Percentiles rank a stretch among this genome's conserved stretches.
phyloP scores from a whole-genome alignment of 805 yeast genomes.

The Grigorovia yakushimaensis region DNA sequence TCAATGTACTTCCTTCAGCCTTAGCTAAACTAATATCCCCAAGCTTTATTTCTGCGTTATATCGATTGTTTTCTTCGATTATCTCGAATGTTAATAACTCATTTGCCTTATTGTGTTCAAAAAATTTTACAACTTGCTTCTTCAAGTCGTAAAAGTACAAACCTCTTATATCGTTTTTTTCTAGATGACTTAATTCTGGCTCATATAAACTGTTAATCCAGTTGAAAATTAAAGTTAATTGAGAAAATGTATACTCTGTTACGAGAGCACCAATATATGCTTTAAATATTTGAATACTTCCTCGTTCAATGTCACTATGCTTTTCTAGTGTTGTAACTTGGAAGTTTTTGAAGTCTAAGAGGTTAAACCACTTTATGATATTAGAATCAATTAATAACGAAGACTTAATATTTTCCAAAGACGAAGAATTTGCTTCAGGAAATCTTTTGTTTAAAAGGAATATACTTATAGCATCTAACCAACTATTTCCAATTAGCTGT shows the following conservation, averaged over 20 bases:
- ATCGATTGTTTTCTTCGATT: slow-evolving; percentile 25
- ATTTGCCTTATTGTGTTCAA: slow-evolving; percentile 33
- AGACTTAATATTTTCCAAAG: slow-evolving; percentile 25
- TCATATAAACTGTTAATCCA: slow-evolving; percentile 43
- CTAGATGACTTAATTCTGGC: slow-evolving; percentile 2
- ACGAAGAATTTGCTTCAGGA: slow-evolving; percentile 65
- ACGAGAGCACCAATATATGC: slow-evolving; percentile 77
- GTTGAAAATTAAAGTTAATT: slow-evolving; percentile 28
- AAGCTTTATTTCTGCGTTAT: slow-evolving; percentile 46
- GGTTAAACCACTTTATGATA: neutral
- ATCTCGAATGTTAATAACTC: slow-evolving; percentile 2
- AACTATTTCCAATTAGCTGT: slow-evolving; percentile 77
- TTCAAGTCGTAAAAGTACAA: slow-evolving; percentile 52
- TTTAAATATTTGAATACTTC: slow-evolving; percentile 65
- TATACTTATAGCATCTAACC: slow-evolving; percentile 56
- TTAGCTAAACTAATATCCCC: slow-evolving; percentile 47
- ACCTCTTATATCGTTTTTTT: slow-evolving; percentile 8
- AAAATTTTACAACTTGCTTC: slow-evolving; percentile 48
- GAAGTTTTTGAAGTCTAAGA: neutral
- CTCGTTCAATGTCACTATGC: slow-evolving; percentile 44
- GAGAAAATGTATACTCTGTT: slow-evolving; percentile 35
- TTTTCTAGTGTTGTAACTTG: slow-evolving; percentile 16
- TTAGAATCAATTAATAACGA: neutral
- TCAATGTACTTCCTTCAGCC: slow-evolving; percentile 52
- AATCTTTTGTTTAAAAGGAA: slow-evolving; percentile 46